Evolutionary conservation across 805 yeast species (phyloP).

Genomic region (Hanseniaspora osmophila): DNA sequence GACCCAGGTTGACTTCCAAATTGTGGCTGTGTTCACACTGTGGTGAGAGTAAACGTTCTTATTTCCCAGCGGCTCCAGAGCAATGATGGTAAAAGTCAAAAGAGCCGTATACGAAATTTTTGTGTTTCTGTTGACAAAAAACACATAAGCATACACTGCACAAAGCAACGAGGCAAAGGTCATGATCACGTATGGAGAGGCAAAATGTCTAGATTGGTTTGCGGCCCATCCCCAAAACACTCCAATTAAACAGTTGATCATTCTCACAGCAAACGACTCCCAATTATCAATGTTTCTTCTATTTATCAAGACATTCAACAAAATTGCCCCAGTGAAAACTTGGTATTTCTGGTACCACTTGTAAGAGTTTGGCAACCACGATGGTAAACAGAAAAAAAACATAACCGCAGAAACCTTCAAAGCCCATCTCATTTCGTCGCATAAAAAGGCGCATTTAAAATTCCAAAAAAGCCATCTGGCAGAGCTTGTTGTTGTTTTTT

Average conservation of each 20-base stretch:
- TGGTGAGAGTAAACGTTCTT: conserved; percentile 10
- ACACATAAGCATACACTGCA: conserved; percentile 22
- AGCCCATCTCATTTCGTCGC: conserved; percentile 31
- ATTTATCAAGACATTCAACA: conserved; percentile 26
- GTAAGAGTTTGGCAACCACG: conserved; percentile 27
- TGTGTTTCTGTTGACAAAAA: conserved; percentile 26
- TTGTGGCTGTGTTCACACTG: conserved; percentile 10
- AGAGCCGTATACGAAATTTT: conserved; percentile 30
- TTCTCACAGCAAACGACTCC: conserved; percentile 21
- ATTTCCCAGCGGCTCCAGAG: conserved; percentile 18
- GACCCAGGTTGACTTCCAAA: conserved; percentile 29
- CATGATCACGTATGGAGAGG: conserved; percentile 27
- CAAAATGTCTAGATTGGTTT: conserved; percentile 25
- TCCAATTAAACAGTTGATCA: conserved; percentile 26
- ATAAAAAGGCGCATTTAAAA: conserved; percentile 20
- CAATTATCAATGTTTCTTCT: conserved; percentile 29
- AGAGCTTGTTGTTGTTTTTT: conserved; percentile 25
- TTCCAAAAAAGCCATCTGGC: conserved; percentile 29
- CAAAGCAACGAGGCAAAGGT: conserved; percentile 27
- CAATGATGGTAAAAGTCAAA: conserved; percentile 27
- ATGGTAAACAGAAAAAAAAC: conserved; percentile 29
- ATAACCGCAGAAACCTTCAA: conserved; percentile 26
- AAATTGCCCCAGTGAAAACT: conserved; percentile 30
- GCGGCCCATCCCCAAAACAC: conserved; percentile 37
- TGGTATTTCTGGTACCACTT: conserved; percentile 30